Evolutionary conservation across 768 basidiomycete species (phyloP), one percentile per base, ranked within the genome.

Genomic region (Postia placenta): DNA sequence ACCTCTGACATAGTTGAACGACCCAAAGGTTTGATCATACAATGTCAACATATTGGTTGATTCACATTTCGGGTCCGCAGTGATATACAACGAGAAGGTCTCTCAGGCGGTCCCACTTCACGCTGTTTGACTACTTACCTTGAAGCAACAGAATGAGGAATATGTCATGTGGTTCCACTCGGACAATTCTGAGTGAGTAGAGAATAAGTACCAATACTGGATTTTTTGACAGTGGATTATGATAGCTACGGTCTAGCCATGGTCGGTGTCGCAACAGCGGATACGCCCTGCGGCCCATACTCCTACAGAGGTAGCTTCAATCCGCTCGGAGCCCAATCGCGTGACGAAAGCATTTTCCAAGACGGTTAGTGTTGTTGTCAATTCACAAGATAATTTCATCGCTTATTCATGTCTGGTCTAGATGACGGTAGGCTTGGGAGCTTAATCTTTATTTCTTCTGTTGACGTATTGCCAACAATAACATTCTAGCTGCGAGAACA

Each of bases 101-200:
- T 14, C 63, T n/a, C n/a, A n/a, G n/a, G n/a, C n/a, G n/a, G n/a
- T n/a, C n/a, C n/a, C 37, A 23, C 17, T 11, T 15, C 14, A 19
- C 20, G 11, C n/a, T n/a, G n/a, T n/a, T n/a, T n/a, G n/a, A n/a
- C n/a, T n/a, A n/a, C n/a, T n/a, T n/a, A n/a, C n/a, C n/a, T n/a
- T n/a, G n/a, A n/a, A 15, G 47, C 20, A 11, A 26, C 43, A 82
- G 79, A 81, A 75, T 55, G 67, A 68, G 5, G 77, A 81, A 68
- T 81, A 81, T 58, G 81, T 82, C 19, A 80, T 83, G 80, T 83
- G 81, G 81, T 83, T 83, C 68, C 81, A 83, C 61, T 80, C 78
- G 7, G 81, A 83, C 56, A 71, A 69, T 20, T 78, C 76, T 52
- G 74, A 79, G 80, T 80, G 68, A 61, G 57, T 63, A 25, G 7